phyloP scores from a whole-genome alignment of 441 rosid genomes.

The Breynia disticha region DNA sequence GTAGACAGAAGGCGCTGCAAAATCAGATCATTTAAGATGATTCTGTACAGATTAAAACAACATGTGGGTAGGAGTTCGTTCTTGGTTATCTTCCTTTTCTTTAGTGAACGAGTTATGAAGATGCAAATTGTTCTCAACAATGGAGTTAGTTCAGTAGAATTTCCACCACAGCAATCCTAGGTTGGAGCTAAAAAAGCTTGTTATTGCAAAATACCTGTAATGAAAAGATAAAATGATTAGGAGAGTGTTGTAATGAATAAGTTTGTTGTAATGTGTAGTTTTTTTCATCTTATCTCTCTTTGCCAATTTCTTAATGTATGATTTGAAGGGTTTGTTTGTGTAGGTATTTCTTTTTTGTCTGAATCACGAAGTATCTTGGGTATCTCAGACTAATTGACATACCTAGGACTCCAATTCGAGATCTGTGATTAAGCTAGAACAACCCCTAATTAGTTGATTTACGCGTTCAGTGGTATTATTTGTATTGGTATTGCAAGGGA shows the following conservation, averaged over 20 bases:
- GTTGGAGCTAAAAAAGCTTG: constrained; percentile 13
- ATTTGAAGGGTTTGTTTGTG: too few species aligned
- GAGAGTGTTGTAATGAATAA: constrained; percentile 9
- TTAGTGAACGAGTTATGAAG: constrained; percentile 3
- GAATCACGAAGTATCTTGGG: too few species aligned
- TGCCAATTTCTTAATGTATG: too few species aligned
- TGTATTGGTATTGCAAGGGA: too few species aligned
- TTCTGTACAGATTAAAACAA: constrained; percentile 18
- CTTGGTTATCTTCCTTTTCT: neutral
- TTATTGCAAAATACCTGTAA: constrained; percentile 9
- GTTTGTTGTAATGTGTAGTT: constrained; percentile 5
- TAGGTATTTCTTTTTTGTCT: too few species aligned
- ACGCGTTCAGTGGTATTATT: too few species aligned
- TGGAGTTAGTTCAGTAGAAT: constrained; percentile 9
- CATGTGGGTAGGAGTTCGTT: constrained; percentile 9
- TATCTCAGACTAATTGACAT: too few species aligned
- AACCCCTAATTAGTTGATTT: too few species aligned
- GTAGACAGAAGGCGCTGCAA: constrained; percentile 20
- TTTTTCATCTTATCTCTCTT: too few species aligned
- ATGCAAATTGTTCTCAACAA: neutral
- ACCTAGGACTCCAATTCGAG: too few species aligned
- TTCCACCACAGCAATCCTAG: constrained; percentile 6
- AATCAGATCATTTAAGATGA: constrained; percentile 25
- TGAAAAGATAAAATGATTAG: constrained; percentile 18
- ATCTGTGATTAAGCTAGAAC: too few species aligned